These are phyloP conservation scores for Coccomyxa sp. DNA, from an alignment of 139 green algal species.

Conservation along the genomic window DNA sequence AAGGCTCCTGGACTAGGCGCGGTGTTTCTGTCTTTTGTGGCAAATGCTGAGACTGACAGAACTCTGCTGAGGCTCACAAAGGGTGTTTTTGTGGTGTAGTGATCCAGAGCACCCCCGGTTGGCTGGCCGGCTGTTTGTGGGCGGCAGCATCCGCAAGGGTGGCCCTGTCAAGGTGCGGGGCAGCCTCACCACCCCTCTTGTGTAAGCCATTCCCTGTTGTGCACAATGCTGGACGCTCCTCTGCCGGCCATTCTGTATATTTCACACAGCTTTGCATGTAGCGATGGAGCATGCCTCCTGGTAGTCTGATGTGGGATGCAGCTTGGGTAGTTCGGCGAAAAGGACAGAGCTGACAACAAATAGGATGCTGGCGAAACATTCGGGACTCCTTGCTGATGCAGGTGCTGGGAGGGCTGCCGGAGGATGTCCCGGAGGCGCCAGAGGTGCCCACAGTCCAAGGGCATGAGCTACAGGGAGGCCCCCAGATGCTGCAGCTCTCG, in stretches of 20 bases:
- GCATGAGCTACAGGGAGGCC: conserved; percentile 62
- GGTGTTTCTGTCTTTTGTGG: too few species aligned
- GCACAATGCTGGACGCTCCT: too few species aligned
- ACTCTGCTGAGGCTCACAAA: neutral
- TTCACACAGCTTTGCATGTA: too few species aligned
- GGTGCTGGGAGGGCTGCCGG: conserved; percentile 53
- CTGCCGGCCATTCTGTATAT: too few species aligned
- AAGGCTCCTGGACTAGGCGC: too few species aligned
- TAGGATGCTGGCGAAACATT: too few species aligned
- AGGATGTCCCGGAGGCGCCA: conserved; percentile 34
- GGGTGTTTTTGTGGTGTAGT: neutral
- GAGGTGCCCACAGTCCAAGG: conserved; percentile 49
- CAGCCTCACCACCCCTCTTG: neutral
- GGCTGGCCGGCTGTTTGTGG: conserved; percentile 64
- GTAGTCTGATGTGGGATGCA: too few species aligned
- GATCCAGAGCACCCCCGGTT: conserved; percentile 63
- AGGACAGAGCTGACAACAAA: too few species aligned
- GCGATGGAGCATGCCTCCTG: too few species aligned
- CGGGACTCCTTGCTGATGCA: conserved; percentile 10
- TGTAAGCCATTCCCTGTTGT: too few species aligned
- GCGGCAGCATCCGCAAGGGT: conserved; percentile 56
- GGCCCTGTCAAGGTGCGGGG: conserved; percentile 47
- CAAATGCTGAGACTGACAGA: too few species aligned
- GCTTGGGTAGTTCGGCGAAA: too few species aligned
- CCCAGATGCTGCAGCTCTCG: conserved; percentile 85